Percentiles rank a stretch among this genome's conserved stretches.
Evolutionary conservation across 805 yeast species (phyloP).

Genomic region (Starmerella etchellsii): DNA sequence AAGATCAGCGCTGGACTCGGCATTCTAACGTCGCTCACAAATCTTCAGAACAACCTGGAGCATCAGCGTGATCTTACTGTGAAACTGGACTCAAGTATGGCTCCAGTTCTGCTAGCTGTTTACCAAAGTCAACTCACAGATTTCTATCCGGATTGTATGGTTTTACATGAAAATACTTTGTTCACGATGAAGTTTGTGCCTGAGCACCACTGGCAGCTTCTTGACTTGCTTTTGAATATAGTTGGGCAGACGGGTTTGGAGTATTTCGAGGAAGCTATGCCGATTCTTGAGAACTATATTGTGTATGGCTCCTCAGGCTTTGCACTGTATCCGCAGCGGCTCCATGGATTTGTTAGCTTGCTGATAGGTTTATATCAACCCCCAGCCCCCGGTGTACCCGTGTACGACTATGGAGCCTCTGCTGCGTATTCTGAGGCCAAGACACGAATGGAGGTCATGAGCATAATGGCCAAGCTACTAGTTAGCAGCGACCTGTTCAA

Average conservation of each 20-base stretch:
- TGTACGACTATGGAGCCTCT: conserved; percentile 7
- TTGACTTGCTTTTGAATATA: conserved; percentile 36
- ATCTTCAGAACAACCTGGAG: conserved; percentile 72
- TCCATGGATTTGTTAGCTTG: conserved; percentile 36
- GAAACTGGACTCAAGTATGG: conserved; percentile 51
- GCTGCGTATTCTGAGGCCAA: conserved; percentile 50
- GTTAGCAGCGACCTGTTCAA: conserved; percentile 28
- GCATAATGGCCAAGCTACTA: conserved; percentile 50
- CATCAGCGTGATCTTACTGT: conserved; percentile 55
- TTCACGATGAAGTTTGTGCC: conserved; percentile 48
- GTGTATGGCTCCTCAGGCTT: conserved; percentile 44
- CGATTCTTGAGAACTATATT: conserved; percentile 62
- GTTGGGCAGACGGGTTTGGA: conserved; percentile 39
- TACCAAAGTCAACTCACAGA: conserved; percentile 55
- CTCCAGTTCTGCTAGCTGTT: conserved; percentile 58
- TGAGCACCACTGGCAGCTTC: conserved; percentile 62
- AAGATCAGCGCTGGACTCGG: conserved; percentile 77
- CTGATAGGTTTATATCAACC: conserved; percentile 36
- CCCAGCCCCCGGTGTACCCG: conserved; percentile 15
- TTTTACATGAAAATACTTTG: conserved; percentile 57
- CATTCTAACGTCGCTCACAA: conserved; percentile 65
- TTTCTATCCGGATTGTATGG: conserved; percentile 64
- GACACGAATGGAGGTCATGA: conserved; percentile 45
- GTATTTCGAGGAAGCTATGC: conserved; percentile 59
- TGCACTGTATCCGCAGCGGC: conserved; percentile 29